A percentile compares a stretch with the other conserved stretches of the same genome.
Evolutionary conservation across 345 rosid species (phyloP).

Genomic region (Populus pruinosa): DNA sequence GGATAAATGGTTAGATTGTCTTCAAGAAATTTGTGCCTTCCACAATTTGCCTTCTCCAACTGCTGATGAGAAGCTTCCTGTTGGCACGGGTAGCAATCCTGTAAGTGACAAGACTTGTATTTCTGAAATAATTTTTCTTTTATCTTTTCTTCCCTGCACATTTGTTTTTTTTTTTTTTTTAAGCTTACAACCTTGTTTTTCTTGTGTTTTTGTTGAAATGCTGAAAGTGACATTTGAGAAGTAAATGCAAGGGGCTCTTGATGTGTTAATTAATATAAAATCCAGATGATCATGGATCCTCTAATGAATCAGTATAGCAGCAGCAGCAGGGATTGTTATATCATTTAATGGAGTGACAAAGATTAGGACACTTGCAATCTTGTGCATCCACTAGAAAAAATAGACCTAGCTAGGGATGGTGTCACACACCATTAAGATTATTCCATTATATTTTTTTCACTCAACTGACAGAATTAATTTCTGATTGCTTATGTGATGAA

Average conservation of each 20-base stretch:
- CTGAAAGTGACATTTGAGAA: neutral
- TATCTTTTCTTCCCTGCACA: neutral
- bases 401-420: neutral
- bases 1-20: slow-evolving; percentile 81
- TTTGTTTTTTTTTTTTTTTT: neutral
- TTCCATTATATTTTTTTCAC: neutral
- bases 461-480: neutral
- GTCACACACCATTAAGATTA: neutral
- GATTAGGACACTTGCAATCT: neutral
- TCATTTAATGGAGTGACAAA: neutral
- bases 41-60: slow-evolving; percentile 58
- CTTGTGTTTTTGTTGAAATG: neutral
- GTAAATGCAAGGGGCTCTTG: neutral
- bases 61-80: slow-evolving; percentile 80
- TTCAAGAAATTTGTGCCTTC: slow-evolving; percentile 61
- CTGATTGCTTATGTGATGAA: neutral
- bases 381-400: neutral
- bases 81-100: slow-evolving; percentile 96
- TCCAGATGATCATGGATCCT: neutral
- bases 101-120: slow-evolving; percentile 36
- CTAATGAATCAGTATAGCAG: neutral
- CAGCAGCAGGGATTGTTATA: neutral
- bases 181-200: slow-evolving; percentile 2
- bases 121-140: neutral
- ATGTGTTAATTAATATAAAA: neutral